phyloP scores from a whole-genome alignment of 345 rosid species.

The Euclidium syriacum region DNA sequence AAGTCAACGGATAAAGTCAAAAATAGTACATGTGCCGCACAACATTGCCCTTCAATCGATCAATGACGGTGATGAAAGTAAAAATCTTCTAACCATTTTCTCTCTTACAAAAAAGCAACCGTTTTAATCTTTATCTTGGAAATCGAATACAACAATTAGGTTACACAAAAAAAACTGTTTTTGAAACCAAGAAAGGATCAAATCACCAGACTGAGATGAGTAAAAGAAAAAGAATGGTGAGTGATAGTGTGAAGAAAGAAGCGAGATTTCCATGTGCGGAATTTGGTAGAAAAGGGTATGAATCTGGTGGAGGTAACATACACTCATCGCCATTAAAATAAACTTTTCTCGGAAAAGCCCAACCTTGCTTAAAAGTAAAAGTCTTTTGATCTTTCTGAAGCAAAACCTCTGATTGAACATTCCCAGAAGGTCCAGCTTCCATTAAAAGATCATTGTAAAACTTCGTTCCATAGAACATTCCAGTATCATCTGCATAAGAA shows the following conservation, averaged over 20 bases:
- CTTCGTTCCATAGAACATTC: conserved; percentile 77
- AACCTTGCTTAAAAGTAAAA: conserved; percentile 81
- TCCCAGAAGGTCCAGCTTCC: conserved; percentile 88
- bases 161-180: background rate
- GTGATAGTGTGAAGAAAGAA: conserved; percentile 24
- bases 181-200: background rate
- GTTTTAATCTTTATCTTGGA: background rate
- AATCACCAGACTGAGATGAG: conserved; percentile 31
- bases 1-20: too few relatives aligned
- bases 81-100: background rate
- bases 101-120: background rate
- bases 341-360: conserved; percentile 88
- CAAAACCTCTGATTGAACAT: conserved; percentile 84
- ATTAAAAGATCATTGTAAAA: conserved; percentile 71
- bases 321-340: conserved; percentile 95
- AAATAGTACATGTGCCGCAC: too few relatives aligned
- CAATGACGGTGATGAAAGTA: background rate
- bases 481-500: conserved; percentile 66
- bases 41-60: too few relatives aligned
- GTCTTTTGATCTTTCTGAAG: conserved; percentile 71
- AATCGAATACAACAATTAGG: background rate
- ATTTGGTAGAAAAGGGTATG: conserved; percentile 78
- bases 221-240: conserved; percentile 32
- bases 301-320: conserved; percentile 80
- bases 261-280: conserved; percentile 29